These are phyloP conservation scores for Lodderomyces beijingensis DNA, from an alignment of 1,139 yeast species.

Conservation along the genomic window DNA sequence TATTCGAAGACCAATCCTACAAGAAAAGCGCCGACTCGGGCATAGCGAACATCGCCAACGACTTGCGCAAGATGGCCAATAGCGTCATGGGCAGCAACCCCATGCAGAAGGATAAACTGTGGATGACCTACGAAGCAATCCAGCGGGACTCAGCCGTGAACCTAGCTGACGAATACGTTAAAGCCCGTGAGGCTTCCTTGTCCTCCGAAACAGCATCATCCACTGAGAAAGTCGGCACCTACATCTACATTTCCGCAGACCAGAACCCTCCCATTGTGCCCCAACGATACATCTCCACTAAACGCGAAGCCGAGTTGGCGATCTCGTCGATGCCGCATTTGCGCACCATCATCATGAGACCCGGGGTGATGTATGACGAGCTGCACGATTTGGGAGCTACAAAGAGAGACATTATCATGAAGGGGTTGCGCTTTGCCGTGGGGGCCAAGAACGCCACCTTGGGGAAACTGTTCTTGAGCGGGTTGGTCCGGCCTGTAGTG, in stretches of 20 bases:
- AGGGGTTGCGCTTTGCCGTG: constrained; percentile 31
- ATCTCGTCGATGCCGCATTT: constrained; percentile 41
- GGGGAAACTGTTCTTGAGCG: constrained; percentile 37
- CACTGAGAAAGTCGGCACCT: constrained; percentile 21
- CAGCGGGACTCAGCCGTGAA: constrained; percentile 69
- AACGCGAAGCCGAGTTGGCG: constrained; percentile 70
- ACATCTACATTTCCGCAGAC: constrained; percentile 82
- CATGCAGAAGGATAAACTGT: constrained; percentile 40
- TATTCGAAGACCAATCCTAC: constrained; percentile 64
- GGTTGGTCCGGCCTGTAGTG: constrained; percentile 56
- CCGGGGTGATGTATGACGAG: constrained; percentile 78
- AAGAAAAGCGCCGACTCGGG: constrained; percentile 51
- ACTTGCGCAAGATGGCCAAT: constrained; percentile 25
- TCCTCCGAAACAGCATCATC: no score
- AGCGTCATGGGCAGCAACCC: constrained; percentile 46
- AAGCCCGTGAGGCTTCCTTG: constrained; percentile 14
- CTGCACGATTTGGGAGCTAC: constrained; percentile 22
- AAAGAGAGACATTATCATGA: constrained; percentile 27
- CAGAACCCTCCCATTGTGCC: constrained; percentile 65
- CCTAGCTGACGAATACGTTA: constrained; percentile 53
- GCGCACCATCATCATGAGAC: constrained; percentile 64
- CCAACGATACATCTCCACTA: constrained; percentile 64
- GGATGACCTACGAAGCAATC: constrained; percentile 51
- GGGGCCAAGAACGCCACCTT: constrained; percentile 36
- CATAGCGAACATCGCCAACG: constrained; percentile 17